Conservation (phyloP, 2,329 filamentous ascomycete species). For the Colletotrichum nymphaeae region DNA sequence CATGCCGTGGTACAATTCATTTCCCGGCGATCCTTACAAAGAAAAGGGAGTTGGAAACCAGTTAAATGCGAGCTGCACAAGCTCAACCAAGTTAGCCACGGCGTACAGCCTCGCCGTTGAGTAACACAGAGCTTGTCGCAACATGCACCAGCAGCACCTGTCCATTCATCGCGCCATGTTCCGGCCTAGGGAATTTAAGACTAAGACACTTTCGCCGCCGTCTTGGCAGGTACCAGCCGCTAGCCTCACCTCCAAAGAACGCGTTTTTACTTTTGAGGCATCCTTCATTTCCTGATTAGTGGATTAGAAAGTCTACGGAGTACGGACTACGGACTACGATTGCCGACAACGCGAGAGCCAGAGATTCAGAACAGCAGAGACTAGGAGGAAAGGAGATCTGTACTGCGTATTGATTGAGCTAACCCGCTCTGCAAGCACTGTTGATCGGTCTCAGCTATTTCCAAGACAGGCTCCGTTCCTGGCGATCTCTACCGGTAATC, state of each 20-base stretch:
- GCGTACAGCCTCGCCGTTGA: conserved; percentile 19
- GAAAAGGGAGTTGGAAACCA: not conserved
- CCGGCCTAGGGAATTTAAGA: not conserved
- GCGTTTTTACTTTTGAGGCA: not conserved
- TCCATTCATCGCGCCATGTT: not conserved
- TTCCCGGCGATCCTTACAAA: not conserved
- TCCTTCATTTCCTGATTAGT: not conserved
- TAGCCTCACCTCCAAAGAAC: not conserved
- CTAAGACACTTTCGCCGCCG: conserved; percentile 19
- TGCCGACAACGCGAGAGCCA: not conserved
- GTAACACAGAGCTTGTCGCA: conserved; percentile 5
- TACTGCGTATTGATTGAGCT: not conserved
- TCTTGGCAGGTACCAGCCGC: conserved; percentile 22
- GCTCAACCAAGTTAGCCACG: not conserved
- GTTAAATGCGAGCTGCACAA: not conserved
- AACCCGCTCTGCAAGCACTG: not conserved
- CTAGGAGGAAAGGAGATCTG: not conserved
- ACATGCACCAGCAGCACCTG: not conserved
- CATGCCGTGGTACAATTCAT: not conserved
- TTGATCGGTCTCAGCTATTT: not conserved
- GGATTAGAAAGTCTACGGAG: not conserved
- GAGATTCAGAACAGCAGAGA: not conserved
- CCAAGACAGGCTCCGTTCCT: not conserved
- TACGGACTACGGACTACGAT: not conserved
- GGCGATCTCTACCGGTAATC: not conserved